Evolutionary conservation across 768 basidiomycete species (phyloP), one percentile per base, ranked within the genome.

Genomic region (Pisolithus sp.): DNA sequence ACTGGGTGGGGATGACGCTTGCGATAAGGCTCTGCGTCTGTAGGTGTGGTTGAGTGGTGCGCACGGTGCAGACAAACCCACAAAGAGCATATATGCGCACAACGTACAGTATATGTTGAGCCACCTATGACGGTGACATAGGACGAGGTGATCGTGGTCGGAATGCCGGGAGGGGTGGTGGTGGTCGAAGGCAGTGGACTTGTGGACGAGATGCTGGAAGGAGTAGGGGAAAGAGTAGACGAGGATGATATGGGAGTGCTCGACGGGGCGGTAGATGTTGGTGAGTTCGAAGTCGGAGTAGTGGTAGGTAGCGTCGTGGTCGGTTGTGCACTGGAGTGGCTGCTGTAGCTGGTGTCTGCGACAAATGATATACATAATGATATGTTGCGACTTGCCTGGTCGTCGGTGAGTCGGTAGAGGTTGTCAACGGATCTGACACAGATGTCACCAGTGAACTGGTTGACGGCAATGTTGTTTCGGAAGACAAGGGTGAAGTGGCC

Each of bases 61-160:
- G 13, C 6, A 13, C 5, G 0, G 9, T 12, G 23, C 26, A n/a
- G n/a, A n/a, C n/a, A n/a, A n/a, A 28, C 15, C 7, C 26, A 10
- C 10, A n/a, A 34, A 12, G 18, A 8, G 28, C 12, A 13, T 45
- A 45, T 45, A 28, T 45, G 43, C 26, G 24, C 28, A 45, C 28
- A 7, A 61, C 67, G 24, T 48, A 67, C 65, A 37, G 48, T 2
- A n/a, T 58, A 7, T 45, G 26, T 17, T 7, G 56, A 44, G 50
- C 62, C 57, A 39, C 50, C 46, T 48, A 61, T 1, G 5, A 50
- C 53, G 26, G 61, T 57, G 24, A 58, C 62, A 41, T 48, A 62
- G 13, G 58, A 21, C 9, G 62, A 57, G 0, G 59, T 61, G 53
- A 68, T 49, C 34, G 50, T 59, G 0, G 62, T 64, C 15, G 26